Evolutionary conservation across 2,329 filamentous ascomycete genomes (phyloP), one percentile per base, ranked within the genome.

Genomic region (Hymenoscyphus linearis): DNA sequence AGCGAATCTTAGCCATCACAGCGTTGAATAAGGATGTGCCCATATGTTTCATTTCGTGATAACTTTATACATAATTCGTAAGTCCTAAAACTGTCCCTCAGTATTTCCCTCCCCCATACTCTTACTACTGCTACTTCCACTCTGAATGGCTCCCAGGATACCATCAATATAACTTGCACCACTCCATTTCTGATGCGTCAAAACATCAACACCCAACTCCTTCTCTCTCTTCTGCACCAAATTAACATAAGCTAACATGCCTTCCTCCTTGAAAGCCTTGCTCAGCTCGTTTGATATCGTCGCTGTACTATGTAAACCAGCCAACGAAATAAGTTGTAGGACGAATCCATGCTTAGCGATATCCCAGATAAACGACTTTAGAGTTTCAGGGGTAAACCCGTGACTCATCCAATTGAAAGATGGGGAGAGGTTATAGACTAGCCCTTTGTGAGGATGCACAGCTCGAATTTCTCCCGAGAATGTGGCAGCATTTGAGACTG

Each of bases 391-490:
- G 2, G 84, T 88, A 77, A 98, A 99, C 34, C 93, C 95, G 73
- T 98, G 93, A 12, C 86, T 86, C 85, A 96, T 95, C 95, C 95
- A 99, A 81, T 99, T 98, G 83, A 99, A 99, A 9, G 91, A 96
- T 0, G 95, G 95, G 4, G 88, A 93, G 1, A 99, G 83, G 78
- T 99, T 99, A 79, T 99, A 99, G 0, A 98, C 93, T 26, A 99
- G 83, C 37, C 90, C 89, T 82, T 98, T 98, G 63, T 85, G 86
- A 0, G 92, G 91, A 69, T 85, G 80, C 3, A 77, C 79, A 0
- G 79, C 76, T 59, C 89, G 85, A 63, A 99, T 95, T 53, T 91
- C 84, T 12, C 83, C 82, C 13, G 90, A 90, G 57, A 99, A 91
- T 57, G 82, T 80, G 3, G 83, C 79, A 0, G 91, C 91, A 36